Evolutionary conservation across 805 yeast species (phyloP), one percentile per base, ranked within the genome.

Genomic region (Ascoidea rubescens): DNA sequence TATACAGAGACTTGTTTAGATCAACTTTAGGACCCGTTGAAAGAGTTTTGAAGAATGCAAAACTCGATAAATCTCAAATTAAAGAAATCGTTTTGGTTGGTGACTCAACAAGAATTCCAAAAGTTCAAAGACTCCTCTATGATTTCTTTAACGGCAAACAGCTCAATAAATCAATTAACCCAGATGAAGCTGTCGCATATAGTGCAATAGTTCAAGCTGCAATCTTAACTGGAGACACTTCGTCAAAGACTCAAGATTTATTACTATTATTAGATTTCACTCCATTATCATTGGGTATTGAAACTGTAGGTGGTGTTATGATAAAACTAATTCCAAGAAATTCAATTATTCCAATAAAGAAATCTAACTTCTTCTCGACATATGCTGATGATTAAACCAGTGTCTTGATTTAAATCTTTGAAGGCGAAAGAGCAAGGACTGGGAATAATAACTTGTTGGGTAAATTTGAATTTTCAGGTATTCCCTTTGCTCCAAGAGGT

Each of bases 141-240:
- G 97, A 90, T 73, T 89, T 83, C 83, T 89, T 90, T 81, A 87
- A 89, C 72, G 96, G 96, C 69, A 90, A 89, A 77, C 96, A 89
- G 75, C 96, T 95, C 73, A 87, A 87, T 79, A 86, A 82, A 76
- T 87, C 96, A 52, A 89, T 89, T 72, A 89, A 89, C 81, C 96
- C 97, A 62, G 97, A 89, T 78, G 97, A 89, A 77, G 97, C 97
- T 66, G 97, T 89, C 72, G 97, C 97, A 66, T 89, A 89, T 75
- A 96, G 97, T 84, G 97, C 97, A 62, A 96, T 96, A 58, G 96
- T 89, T 61, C 97, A 89, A 78, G 96, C 96, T 61, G 96, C 96
- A 61, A 89, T 89, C 67, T 80, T 89, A 68, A 81, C 96, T 56
- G 97, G 97, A 75, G 96, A 89, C 73, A 83, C 91, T 62, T 89